phyloP scores from a whole-genome alignment of 1,284 basidiomycete species.

The Pseudozyma sp. region DNA sequence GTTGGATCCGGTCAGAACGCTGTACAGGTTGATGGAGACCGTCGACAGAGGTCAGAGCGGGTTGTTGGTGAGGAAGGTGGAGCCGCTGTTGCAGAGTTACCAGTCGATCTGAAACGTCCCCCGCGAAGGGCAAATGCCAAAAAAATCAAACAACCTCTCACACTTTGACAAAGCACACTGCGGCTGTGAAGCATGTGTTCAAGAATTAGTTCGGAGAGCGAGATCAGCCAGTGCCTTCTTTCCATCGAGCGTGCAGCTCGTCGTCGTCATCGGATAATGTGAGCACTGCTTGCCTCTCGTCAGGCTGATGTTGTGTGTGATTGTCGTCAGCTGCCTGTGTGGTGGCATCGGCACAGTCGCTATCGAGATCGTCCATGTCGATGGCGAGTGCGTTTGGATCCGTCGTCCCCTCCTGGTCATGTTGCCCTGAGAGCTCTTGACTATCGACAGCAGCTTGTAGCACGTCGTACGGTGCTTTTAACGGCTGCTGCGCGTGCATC shows the following conservation, averaged over 20 bases:
- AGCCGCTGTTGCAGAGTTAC: conserved; percentile 34
- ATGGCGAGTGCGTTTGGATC: conserved; percentile 46
- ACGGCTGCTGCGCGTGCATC: background rate
- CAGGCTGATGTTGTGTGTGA: background rate
- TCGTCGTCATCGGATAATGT: conserved; percentile 39
- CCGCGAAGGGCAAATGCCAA: background rate
- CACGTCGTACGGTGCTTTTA: background rate
- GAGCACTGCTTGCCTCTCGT: background rate
- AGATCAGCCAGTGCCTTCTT: conserved; percentile 46
- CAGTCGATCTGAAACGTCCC: background rate
- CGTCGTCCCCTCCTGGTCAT: background rate
- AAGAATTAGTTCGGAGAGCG: background rate
- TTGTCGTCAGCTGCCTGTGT: background rate
- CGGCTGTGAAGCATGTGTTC: background rate
- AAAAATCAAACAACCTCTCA: background rate
- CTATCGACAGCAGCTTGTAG: background rate
- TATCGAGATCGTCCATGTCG: conserved; percentile 36
- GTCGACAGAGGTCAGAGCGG: conserved; percentile 7
- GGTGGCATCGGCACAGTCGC: background rate
- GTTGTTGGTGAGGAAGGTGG: conserved; percentile 18
- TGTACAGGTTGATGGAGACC: conserved; percentile 30
- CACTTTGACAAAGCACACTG: no score
- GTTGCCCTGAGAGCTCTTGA: background rate
- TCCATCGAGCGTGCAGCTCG: conserved; percentile 45
- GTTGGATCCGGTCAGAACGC: conserved; percentile 16